Conservation (phyloP, 306 rosid genomes). For the Pterocarpus santalinus region DNA sequence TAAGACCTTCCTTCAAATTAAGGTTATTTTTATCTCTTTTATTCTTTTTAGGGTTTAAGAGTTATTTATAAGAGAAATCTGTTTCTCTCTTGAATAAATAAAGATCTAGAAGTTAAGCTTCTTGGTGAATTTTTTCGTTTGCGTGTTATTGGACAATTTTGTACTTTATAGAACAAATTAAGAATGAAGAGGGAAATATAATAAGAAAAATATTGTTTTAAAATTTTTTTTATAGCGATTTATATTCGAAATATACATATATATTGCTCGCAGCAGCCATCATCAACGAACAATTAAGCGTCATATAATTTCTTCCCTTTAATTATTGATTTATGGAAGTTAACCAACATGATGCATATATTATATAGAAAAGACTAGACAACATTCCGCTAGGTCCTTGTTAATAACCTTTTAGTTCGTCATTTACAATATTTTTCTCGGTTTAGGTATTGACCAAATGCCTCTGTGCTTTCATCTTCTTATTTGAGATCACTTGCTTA, state of each 20-base stretch:
- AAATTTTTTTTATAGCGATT: background rate
- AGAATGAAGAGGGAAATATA: background rate
- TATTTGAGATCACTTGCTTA: constrained; percentile 49
- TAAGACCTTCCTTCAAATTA: background rate
- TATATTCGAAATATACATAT: background rate
- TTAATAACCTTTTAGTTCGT: constrained; percentile 38
- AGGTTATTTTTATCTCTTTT: no score
- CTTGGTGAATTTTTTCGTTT: background rate
- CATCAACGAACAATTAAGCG: constrained; percentile 40
- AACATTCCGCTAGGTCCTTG: constrained; percentile 48
- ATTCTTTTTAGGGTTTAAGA: background rate
- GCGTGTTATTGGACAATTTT: background rate
- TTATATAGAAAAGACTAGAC: constrained; percentile 39
- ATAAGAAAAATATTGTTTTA: background rate
- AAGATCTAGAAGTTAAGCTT: no score
- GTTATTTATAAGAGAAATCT: background rate
- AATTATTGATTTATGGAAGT: constrained; percentile 45
- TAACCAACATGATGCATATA: constrained; percentile 46
- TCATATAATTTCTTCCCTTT: constrained; percentile 29
- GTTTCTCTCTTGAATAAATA: background rate
- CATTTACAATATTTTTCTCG: constrained; percentile 51
- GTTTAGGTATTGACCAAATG: constrained; percentile 87
- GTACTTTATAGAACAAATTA: background rate
- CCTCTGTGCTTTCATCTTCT: constrained; percentile 51
- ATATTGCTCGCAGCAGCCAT: constrained; percentile 3